phyloP scores from a whole-genome alignment of 768 basidiomycete species.

The Boletus rubropictus region DNA sequence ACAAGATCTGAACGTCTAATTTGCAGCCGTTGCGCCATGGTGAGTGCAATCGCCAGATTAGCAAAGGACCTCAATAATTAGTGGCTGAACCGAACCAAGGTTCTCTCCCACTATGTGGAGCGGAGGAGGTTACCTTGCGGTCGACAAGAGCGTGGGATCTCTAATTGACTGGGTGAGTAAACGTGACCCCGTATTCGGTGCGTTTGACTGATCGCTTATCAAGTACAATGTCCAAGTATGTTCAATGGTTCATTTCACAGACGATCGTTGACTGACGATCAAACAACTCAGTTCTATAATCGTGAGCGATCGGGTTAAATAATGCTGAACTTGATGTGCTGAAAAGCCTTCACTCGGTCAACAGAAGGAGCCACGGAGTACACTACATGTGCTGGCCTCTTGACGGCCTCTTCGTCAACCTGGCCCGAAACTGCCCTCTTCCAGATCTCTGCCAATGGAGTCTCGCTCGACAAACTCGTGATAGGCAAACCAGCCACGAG shows the following conservation, averaged over 20 bases:
- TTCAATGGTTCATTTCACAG: neutral
- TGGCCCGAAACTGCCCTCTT: conserved; percentile 60
- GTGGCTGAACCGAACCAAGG: conserved; percentile 7
- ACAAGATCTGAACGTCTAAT: neutral
- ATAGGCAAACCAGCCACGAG: conserved; percentile 49
- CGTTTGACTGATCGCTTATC: neutral
- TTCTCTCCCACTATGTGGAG: conserved; percentile 18
- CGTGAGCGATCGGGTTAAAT: conserved; percentile 9
- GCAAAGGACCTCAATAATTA: neutral
- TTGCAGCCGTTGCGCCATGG: conserved; percentile 21
- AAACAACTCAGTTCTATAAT: conserved; percentile 26
- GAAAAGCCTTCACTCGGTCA: neutral
- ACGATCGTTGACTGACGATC: conserved; percentile 1
- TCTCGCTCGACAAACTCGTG: conserved; percentile 45
- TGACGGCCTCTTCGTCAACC: conserved; percentile 49
- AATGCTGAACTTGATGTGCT: neutral
- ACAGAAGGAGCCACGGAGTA: conserved; percentile 60
- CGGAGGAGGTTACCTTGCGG: conserved; percentile 36
- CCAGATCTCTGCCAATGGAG: conserved; percentile 46
- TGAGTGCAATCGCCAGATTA: conserved; percentile 1
- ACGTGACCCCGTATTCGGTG: neutral
- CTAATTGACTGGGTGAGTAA: conserved; percentile 41
- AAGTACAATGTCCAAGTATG: conserved; percentile 38
- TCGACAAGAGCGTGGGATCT: conserved; percentile 35
- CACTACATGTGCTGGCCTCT: conserved; percentile 54